Conservation (phyloP, 208 protist genomes). For the Spongospora subterranea region DNA sequence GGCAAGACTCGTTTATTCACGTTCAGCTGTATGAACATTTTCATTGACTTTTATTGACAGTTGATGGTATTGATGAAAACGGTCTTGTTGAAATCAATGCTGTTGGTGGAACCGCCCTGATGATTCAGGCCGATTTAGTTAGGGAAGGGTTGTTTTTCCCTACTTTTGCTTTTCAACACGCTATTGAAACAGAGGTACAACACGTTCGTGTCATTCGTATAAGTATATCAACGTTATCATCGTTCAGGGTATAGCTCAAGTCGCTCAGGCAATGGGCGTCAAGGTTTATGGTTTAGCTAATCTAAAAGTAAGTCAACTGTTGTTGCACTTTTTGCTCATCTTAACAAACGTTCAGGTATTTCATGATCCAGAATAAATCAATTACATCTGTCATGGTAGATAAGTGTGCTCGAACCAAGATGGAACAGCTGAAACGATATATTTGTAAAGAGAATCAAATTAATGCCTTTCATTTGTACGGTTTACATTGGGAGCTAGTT, state of each 20-base stretch:
- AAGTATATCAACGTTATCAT: background rate
- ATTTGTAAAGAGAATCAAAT: too few relatives aligned
- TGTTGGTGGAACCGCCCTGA: slow-evolving; percentile 28
- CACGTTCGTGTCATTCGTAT: background rate
- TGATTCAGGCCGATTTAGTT: slow-evolving; percentile 16
- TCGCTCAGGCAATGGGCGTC: slow-evolving; percentile 30
- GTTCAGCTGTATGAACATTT: background rate
- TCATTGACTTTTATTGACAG: slow-evolving; percentile 13
- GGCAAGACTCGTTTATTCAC: background rate
- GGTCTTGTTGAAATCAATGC: slow-evolving; percentile 11
- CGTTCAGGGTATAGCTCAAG: slow-evolving; percentile 18
- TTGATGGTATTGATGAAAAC: slow-evolving; percentile 24
- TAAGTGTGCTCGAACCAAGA: too few relatives aligned
- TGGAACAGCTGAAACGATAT: too few relatives aligned
- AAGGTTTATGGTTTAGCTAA: slow-evolving; percentile 45
- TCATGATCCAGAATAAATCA: slow-evolving; percentile 11
- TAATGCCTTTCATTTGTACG: too few relatives aligned
- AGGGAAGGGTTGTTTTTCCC: slow-evolving; percentile 30
- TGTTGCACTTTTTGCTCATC: background rate
- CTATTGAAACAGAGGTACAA: slow-evolving; percentile 30
- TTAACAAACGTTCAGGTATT: slow-evolving; percentile 8
- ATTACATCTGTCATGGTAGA: too few relatives aligned
- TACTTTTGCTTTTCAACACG: slow-evolving; percentile 12
- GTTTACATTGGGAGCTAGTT: too few relatives aligned
- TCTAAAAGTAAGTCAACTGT: background rate